phyloP scores from a whole-genome alignment of 2,329 filamentous ascomycete genomes.

The Pseudogymnoascus destructans region DNA sequence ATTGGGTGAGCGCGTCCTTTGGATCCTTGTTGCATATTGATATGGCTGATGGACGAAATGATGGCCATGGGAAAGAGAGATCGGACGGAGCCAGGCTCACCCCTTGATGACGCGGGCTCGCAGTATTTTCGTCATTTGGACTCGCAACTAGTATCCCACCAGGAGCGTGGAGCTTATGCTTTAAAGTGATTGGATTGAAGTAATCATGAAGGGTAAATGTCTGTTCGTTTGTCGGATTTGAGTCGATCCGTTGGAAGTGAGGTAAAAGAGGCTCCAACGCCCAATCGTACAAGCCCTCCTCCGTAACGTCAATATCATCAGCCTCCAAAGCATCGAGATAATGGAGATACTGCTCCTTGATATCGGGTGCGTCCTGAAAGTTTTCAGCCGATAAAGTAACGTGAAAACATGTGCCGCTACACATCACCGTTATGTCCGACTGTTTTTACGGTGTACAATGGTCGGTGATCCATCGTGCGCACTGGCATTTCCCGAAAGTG shows the following conservation, averaged over 20 bases:
- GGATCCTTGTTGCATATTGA: conserved; percentile 12
- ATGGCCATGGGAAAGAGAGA: conserved; percentile 13
- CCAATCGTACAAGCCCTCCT: conserved; percentile 17
- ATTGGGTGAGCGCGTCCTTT: conserved; percentile 13
- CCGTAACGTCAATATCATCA: conserved; percentile 11
- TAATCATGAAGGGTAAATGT: conserved; percentile 15
- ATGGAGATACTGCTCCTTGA: conserved; percentile 15
- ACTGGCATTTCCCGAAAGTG: no score
- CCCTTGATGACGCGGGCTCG: conserved; percentile 9
- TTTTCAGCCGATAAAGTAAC: conserved; percentile 14
- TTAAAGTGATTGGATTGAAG: conserved; percentile 13
- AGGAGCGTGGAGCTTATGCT: conserved; percentile 13
- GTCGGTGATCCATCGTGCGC: background rate
- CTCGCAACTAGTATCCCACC: conserved; percentile 12
- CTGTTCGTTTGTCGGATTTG: conserved; percentile 12
- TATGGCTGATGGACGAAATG: conserved; percentile 12
- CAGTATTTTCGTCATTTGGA: conserved; percentile 1
- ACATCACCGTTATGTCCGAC: background rate
- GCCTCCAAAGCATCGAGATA: conserved; percentile 12
- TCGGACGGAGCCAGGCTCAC: conserved; percentile 9
- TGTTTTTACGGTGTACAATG: background rate
- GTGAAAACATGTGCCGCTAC: conserved; percentile 15
- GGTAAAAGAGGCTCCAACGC: conserved; percentile 13
- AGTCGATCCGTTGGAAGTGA: conserved; percentile 13
- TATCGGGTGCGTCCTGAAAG: conserved; percentile 12